Evolutionary conservation across 169 alveolate genomes (phyloP).

Genomic region (Plasmodium malariae): DNA sequence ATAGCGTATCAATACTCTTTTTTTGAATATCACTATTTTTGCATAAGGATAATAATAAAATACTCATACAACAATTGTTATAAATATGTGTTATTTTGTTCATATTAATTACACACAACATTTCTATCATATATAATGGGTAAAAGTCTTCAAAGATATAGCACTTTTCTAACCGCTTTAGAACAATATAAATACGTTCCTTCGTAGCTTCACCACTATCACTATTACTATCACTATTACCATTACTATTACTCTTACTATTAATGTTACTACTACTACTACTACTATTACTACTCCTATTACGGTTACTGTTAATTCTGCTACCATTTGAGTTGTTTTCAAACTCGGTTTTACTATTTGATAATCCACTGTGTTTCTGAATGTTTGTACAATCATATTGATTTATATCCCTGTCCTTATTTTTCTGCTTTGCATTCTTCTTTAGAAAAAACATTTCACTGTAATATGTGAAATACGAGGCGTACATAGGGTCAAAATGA

Average conservation of each 20-base stretch:
- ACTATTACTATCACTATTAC: not conserved
- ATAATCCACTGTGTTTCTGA: no score
- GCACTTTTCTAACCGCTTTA: slow-evolving; percentile 62
- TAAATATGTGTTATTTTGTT: slow-evolving; percentile 46
- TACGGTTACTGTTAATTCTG: no score
- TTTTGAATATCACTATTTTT: slow-evolving; percentile 71
- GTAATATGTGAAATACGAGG: slow-evolving; percentile 36
- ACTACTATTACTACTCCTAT: not conserved
- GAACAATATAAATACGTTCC: slow-evolving; percentile 28
- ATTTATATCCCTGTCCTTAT: not conserved
- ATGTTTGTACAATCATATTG: not conserved
- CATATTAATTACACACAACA: slow-evolving; percentile 64
- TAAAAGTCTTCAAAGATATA: slow-evolving; percentile 76
- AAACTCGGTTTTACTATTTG: no score
- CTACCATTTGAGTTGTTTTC: no score
- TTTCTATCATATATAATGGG: slow-evolving; percentile 73
- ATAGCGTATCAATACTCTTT: slow-evolving; percentile 67
- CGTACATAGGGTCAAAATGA: slow-evolving; percentile 62
- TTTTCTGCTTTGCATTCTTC: not conserved
- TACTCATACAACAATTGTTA: slow-evolving; percentile 62
- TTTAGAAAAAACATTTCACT: slow-evolving; percentile 33
- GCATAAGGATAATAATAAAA: slow-evolving; percentile 56
- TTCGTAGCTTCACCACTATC: not conserved
- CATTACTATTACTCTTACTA: not conserved
- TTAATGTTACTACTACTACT: not conserved